Percentiles rank a stretch among this genome's conserved stretches.
Evolutionary conservation across 306 rosid genomes (phyloP).

Genomic region (Castanea sativa): DNA sequence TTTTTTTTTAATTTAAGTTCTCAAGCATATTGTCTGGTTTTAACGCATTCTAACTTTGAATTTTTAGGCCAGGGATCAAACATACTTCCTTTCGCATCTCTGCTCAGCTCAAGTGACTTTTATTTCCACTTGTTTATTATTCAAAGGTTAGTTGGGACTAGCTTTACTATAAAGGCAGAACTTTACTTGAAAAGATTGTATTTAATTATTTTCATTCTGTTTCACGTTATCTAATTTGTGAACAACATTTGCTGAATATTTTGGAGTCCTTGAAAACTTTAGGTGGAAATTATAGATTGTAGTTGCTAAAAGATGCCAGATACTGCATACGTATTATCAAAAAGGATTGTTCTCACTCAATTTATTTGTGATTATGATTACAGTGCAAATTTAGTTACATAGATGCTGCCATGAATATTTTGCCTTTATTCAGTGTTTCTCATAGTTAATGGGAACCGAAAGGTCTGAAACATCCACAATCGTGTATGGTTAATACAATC

Average conservation of each 20-base stretch:
- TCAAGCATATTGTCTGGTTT: conserved; percentile 9
- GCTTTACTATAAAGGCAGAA: conserved; percentile 3
- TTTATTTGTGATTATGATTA: conserved; percentile 13
- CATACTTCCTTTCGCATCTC: conserved; percentile 88
- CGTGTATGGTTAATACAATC: not conserved
- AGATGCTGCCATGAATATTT: not conserved
- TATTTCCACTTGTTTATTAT: conserved; percentile 79
- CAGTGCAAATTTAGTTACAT: not conserved
- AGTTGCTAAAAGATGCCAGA: conserved; percentile 17
- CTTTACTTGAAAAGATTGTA: not conserved
- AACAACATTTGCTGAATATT: not conserved
- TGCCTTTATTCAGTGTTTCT: not conserved
- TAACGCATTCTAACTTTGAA: conserved; percentile 16
- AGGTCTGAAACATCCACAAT: not conserved
- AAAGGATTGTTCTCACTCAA: not conserved
- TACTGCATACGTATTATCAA: not conserved
- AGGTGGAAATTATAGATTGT: not conserved
- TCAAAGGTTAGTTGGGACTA: conserved; percentile 65
- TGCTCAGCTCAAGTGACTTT: conserved; percentile 71
- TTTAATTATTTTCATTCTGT: conserved; percentile 10
- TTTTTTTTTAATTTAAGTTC: not conserved
- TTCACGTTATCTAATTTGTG: conserved; percentile 8
- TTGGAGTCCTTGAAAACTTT: not conserved
- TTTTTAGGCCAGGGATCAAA: conserved; percentile 85
- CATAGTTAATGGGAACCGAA: not conserved